These are phyloP conservation scores for Picochlorum sp. DNA, from an alignment of 139 green algal species.

Conservation along the genomic window DNA sequence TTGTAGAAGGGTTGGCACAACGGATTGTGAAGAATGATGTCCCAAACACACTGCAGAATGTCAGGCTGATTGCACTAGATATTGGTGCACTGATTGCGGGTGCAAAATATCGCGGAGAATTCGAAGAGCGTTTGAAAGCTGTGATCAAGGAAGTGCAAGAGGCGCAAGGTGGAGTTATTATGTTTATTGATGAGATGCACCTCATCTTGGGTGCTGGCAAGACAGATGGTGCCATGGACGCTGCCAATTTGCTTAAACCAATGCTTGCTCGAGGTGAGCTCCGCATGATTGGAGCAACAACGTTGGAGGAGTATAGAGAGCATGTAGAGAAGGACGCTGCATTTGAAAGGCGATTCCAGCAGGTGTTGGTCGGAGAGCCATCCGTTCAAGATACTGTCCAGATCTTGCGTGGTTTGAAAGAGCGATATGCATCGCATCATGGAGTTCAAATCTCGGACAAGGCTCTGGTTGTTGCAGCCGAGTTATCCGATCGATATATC, in stretches of 20 bases:
- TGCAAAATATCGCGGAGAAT: conserved; percentile 85
- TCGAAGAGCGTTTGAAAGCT: conserved; percentile 89
- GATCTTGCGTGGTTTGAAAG: conserved; percentile 87
- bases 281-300: conserved; percentile 89
- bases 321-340: conserved; percentile 93
- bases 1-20: conserved; percentile 87
- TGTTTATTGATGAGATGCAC: conserved; percentile 97
- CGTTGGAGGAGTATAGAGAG: conserved; percentile 81
- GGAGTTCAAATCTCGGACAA: conserved; percentile 65
- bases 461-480: conserved; percentile 59
- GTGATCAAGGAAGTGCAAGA: conserved; percentile 70
- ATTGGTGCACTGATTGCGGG: conserved; percentile 86
- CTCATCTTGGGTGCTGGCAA: conserved; percentile 60
- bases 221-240: conserved; percentile 80
- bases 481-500: conserved; percentile 68
- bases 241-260: conserved; percentile 93
- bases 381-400: conserved; percentile 79
- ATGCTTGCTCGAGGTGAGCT: conserved; percentile 92
- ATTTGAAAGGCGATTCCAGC: conserved; percentile 85
- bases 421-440: conserved; percentile 74
- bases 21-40: conserved; percentile 76
- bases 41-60: conserved; percentile 53
- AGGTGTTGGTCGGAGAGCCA: conserved; percentile 76
- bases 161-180: conserved; percentile 49
- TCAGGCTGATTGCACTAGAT: conserved; percentile 76